Percentiles rank a stretch among this genome's conserved stretches.
These are phyloP conservation scores for Acer campestre DNA, from an alignment of 345 rosid genomes.

Conservation along the genomic window DNA sequence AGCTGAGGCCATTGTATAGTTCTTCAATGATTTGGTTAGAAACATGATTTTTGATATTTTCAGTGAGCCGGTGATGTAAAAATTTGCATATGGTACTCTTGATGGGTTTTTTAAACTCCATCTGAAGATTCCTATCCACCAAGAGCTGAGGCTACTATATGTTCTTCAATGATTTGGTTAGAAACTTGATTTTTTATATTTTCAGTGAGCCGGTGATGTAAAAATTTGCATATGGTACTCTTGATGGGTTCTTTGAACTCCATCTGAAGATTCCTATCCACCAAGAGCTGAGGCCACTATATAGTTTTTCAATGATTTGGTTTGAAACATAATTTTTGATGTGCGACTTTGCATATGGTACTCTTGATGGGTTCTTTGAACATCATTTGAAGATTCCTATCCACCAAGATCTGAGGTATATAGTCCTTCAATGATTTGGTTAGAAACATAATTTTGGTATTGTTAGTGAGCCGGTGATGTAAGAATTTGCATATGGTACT, in stretches of 20 bases:
- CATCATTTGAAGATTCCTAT: conserved; percentile 1
- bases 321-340: not conserved
- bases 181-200: not conserved
- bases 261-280: conserved; percentile 8
- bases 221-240: conserved; percentile 20
- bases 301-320: not conserved
- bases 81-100: conserved; percentile 19
- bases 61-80: not conserved
- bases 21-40: not conserved
- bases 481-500: conserved; percentile 18
- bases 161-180: not conserved
- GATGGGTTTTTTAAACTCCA: not conserved
- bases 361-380: conserved; percentile 11
- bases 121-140: conserved; percentile 10
- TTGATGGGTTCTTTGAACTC: conserved; percentile 6
- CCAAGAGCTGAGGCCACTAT: conserved; percentile 5
- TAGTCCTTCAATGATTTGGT: not conserved
- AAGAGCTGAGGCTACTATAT: not conserved
- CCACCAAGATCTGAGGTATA: conserved; percentile 11
- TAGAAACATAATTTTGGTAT: not conserved
- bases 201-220: not conserved
- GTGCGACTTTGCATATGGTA: conserved; percentile 15
- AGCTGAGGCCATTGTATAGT: not conserved
- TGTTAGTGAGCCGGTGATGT: not conserved
- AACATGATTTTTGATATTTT: not conserved